phyloP scores from a whole-genome alignment of 192 early-diverging fungal genomes.

The Ramicandelaber brevisporus region DNA sequence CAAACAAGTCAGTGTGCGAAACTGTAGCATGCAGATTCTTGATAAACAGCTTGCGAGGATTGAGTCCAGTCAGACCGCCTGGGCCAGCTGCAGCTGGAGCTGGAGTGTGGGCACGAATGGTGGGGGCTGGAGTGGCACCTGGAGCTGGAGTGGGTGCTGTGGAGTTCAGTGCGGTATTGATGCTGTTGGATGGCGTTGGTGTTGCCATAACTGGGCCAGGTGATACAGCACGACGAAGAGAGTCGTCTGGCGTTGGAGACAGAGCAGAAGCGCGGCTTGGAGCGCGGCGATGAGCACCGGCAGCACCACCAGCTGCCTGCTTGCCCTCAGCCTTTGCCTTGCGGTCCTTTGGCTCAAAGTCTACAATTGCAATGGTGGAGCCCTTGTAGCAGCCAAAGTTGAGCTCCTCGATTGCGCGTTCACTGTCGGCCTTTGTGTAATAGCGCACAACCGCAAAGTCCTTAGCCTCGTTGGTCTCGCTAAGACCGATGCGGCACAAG shows the following conservation, averaged over 20 bases:
- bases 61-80: slow-evolving; percentile 15
- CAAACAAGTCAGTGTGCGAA: slow-evolving; percentile 22
- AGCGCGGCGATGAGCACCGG: background rate
- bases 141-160: slow-evolving; percentile 3
- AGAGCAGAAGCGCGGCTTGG: background rate
- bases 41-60: slow-evolving; percentile 21
- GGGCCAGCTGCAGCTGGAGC: slow-evolving; percentile 9
- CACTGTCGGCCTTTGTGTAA: slow-evolving; percentile 7
- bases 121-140: background rate
- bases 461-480: slow-evolving; percentile 5
- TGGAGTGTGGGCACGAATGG: background rate
- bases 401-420: slow-evolving; percentile 14
- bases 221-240: background rate
- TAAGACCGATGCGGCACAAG: slow-evolving; percentile 11
- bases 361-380: slow-evolving; percentile 9
- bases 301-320: slow-evolving; percentile 1
- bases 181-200: background rate
- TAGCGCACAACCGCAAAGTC: slow-evolving; percentile 13
- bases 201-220: background rate
- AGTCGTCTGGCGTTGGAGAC: background rate
- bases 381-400: slow-evolving; percentile 14
- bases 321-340: slow-evolving; percentile 2
- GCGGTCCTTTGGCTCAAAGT: slow-evolving; percentile 5
- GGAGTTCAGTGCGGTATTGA: slow-evolving; percentile 1
- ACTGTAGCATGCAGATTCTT: slow-evolving; percentile 19